Base-by-base conservation (phyloP, 306 rosid species). In the Comarum palustre region DNA sequence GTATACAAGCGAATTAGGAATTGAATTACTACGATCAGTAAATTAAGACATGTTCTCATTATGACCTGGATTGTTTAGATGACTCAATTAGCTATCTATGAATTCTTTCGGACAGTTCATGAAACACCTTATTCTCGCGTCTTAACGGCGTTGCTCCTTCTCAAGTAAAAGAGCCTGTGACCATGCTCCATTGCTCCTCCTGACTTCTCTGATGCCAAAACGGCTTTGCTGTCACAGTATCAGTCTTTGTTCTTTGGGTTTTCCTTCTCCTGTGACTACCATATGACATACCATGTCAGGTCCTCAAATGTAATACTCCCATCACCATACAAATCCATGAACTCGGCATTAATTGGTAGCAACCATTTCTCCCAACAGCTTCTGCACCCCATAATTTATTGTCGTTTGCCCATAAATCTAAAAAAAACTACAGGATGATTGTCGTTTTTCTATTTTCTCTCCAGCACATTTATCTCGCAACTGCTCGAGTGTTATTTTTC, bases 351-450 rank as follows among this genome's bases (percentile, higher is more conserved):
- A 68, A 86, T 72, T 84, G 86, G 74, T 52, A 61, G 76, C 73
- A 74, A 82, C 92, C 46, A 68, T 78, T 73, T 79, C 83, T 73
- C 72, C 88, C 87, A 82, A 79, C 88, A 88, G 27, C 73, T 65
- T 60, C 66, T 31, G 66, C 64, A 59, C 54, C 8, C 5, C 48
- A 91, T 75, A 1, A 58, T 52, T 52, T 11, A n/a, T 52, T 52
- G 11, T 52, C 58, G 20, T n/a, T 20, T 52, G 24, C 58, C 27
- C 27, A n/a, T 45, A 43, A 43, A 43, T 8, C 43, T n/a, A n/a
- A n/a, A n/a, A n/a, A n/a, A n/a, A n/a, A n/a, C n/a, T n/a, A n/a
- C n/a, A n/a, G n/a, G n/a, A n/a, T n/a, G n/a, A n/a, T n/a, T n/a
- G n/a, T n/a, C n/a, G n/a, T n/a, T n/a, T n/a, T n/a, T n/a, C n/a